Evolutionary conservation across 2,329 filamentous ascomycete species (phyloP).

Genomic region (Colletotrichum theobromicola): DNA sequence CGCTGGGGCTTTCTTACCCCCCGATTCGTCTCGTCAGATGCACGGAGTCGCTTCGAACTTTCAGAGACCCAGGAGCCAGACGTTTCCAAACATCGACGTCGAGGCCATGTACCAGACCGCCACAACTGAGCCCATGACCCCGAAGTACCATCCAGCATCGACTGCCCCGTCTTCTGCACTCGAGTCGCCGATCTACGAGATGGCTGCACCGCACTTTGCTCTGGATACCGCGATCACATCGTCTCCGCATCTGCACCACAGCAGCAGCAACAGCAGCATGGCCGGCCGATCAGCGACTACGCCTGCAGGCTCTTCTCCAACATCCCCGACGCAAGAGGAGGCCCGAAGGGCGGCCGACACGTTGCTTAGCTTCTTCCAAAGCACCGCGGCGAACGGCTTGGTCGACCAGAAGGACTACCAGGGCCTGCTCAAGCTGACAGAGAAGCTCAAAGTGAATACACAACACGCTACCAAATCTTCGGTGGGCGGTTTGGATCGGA

Average conservation of each 20-base stretch:
- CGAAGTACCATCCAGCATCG: conserved; percentile 52
- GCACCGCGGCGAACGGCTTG: conserved; percentile 67
- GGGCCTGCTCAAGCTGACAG: conserved; percentile 80
- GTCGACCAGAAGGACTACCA: conserved; percentile 80
- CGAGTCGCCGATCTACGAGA: conserved; percentile 56
- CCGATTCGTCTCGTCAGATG: conserved; percentile 42
- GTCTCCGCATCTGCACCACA: conserved; percentile 52
- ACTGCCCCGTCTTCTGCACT: conserved; percentile 57
- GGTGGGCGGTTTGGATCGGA: conserved; percentile 57
- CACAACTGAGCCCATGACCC: conserved; percentile 50
- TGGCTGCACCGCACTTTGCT: conserved; percentile 44
- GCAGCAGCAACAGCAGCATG: conserved; percentile 56
- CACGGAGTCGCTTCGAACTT: conserved; percentile 54
- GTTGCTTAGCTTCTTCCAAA: conserved; percentile 81
- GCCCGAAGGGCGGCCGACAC: conserved; percentile 82
- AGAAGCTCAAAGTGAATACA: conserved; percentile 79
- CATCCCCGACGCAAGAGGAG: conserved; percentile 82
- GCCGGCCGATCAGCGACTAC: conserved; percentile 36
- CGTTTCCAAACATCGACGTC: conserved; percentile 76
- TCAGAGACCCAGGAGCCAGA: conserved; percentile 84
- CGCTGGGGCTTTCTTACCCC: conserved; percentile 64
- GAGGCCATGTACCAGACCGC: conserved; percentile 57
- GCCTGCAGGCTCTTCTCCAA: conserved; percentile 61
- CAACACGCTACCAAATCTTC: conserved; percentile 35
- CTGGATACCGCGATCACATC: conserved; percentile 45